Evolutionary conservation across 345 rosid species (phyloP), one percentile per base, ranked within the genome.

Genomic region (Noccaea bulbosa): DNA sequence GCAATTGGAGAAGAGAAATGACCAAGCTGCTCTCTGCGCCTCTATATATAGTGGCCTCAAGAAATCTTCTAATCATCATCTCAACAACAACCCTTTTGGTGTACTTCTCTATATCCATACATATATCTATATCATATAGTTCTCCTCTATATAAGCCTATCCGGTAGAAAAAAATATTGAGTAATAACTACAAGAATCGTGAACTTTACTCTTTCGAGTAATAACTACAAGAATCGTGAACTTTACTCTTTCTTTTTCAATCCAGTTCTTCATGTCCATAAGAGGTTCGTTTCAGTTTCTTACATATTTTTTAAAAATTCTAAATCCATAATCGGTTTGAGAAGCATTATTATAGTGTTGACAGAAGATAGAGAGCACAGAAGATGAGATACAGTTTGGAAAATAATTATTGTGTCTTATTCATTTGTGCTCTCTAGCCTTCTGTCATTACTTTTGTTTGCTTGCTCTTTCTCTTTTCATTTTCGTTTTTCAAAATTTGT

Each of bases 311-410:
- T 12, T 44, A 32, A 6, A 8, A 17, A 8, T 8, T 2, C 8
- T 17, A 11, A 61, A 61, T 33, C 6, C 2, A 40, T 49, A 49
- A 27, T 15, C 0, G 34, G 33, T 70, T 39, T 16, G 40, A 60
- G 14, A 70, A 14, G 50, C 22, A 49, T 49, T 48, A 27, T 27
- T 14, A 50, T 49, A 20, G 64, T 82, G 90, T 79, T 85, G 95
- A 86, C 95, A 87, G 92, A 86, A 88, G 92, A 86, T 85, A 88
- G 95, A 88, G 95, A 82, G 95, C 95, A 86, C 90, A 77, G 87
- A 88, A 58, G 92, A 82, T 71, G 73, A 80, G 79, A 55, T 57
- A 39, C 66, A 64, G 48, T 64, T n/a, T 9, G 2, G 32, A 38
- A 6, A 51, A 46, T 11, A 0, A 46, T 47, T 47, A 45, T 38